Evolutionary conservation across 805 yeast genomes (phyloP).

Genomic region (Candida easanensis): DNA sequence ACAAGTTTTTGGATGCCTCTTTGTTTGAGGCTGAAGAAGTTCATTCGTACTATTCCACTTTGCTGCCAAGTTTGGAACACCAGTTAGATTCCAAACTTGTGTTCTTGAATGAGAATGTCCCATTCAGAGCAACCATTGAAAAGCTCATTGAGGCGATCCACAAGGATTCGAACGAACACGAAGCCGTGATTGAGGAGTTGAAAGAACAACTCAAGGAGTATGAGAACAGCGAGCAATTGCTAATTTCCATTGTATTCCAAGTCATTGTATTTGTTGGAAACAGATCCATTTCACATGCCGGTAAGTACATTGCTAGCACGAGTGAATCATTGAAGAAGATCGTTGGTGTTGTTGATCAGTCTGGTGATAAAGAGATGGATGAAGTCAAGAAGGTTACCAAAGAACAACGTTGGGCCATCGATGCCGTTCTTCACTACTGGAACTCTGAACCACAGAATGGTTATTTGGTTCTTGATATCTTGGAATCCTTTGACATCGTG

Average conservation of each 20-base stretch:
- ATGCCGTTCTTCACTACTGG: constrained; percentile 64
- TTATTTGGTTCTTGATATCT: constrained; percentile 51
- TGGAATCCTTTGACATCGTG: constrained; percentile 45
- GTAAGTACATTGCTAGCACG: constrained; percentile 47
- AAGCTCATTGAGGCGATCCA: constrained; percentile 37
- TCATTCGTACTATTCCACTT: constrained; percentile 34
- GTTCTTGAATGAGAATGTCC: constrained; percentile 36
- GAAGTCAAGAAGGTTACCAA: constrained; percentile 26
- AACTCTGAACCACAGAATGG: constrained; percentile 63
- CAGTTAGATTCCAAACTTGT: constrained; percentile 34
- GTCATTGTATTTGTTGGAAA: constrained; percentile 80
- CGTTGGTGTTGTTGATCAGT: constrained; percentile 16
- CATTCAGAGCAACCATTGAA: constrained; percentile 35
- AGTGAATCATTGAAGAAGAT: constrained; percentile 35
- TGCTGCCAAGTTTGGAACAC: constrained; percentile 27
- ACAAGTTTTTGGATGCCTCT: constrained; percentile 44
- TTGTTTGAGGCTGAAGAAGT: constrained; percentile 35
- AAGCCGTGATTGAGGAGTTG: constrained; percentile 29
- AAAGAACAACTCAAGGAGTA: constrained; percentile 30
- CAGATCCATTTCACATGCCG: constrained; percentile 79
- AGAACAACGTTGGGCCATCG: constrained; percentile 45
- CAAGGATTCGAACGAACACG: constrained; percentile 30
- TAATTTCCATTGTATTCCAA: constrained; percentile 64
- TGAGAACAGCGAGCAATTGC: constrained; percentile 39
- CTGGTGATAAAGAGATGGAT: constrained; percentile 8